A percentile compares a stretch with the other conserved stretches of the same genome.
phyloP scores from a whole-genome alignment of 1,139 yeast species.

The Suhomyces panamericanus region DNA sequence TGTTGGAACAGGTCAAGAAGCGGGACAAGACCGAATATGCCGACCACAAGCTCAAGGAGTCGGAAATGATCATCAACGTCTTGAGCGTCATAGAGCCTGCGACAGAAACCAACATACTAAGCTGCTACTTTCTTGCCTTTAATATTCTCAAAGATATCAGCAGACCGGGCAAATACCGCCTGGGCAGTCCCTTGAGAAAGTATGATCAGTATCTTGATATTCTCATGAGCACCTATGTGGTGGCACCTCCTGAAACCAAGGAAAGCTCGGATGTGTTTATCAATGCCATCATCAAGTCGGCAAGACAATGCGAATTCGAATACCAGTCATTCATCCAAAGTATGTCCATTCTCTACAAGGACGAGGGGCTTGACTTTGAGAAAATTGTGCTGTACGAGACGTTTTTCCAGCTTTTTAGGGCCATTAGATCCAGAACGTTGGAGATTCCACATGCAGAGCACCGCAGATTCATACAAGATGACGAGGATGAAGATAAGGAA shows the following conservation, averaged over 20 bases:
- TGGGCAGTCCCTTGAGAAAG: constrained; percentile 13
- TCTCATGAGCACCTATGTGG: constrained; percentile 24
- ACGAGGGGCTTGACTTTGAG: constrained; percentile 14
- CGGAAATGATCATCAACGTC: constrained; percentile 23
- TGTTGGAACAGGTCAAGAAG: constrained; percentile 24
- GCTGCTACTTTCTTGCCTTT: constrained; percentile 30
- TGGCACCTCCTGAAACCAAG: constrained; percentile 14
- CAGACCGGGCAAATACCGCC: constrained; percentile 10
- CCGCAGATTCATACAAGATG: too few relatives aligned
- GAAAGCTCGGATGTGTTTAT: constrained; percentile 21
- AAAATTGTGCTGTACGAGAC: constrained; percentile 24
- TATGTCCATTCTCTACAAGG: constrained; percentile 9
- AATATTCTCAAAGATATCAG: constrained; percentile 14
- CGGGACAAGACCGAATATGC: constrained; percentile 14
- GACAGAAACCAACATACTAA: constrained; percentile 34
- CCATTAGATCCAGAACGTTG: constrained; percentile 57
- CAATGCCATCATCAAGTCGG: constrained; percentile 16
- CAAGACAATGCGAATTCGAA: constrained; percentile 23
- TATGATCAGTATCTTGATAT: constrained; percentile 30
- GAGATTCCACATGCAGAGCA: constrained; percentile 53
- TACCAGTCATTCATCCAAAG: constrained; percentile 24
- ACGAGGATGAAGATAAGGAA: too few relatives aligned
- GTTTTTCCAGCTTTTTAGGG: constrained; percentile 46
- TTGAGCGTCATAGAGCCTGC: constrained; percentile 24
- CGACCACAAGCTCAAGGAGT: constrained; percentile 10